A percentile compares a stretch with the other conserved stretches of the same genome.
These are phyloP conservation scores for Gastrolobium bilobum DNA, from an alignment of 306 rosid genomes.

Conservation along the genomic window DNA sequence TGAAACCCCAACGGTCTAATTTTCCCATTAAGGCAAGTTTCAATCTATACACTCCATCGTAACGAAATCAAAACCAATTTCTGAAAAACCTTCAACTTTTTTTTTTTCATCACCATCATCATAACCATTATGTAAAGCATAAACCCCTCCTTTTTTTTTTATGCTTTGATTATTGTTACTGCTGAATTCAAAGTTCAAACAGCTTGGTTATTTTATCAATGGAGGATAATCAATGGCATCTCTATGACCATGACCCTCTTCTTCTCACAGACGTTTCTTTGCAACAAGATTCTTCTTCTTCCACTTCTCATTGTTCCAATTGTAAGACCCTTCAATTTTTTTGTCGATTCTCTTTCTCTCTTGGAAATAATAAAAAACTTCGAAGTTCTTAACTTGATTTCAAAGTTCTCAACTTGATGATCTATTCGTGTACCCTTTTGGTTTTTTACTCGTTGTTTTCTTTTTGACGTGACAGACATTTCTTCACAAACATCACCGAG, in stretches of 20 bases:
- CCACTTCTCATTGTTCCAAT: constrained; percentile 36
- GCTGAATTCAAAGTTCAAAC: constrained; percentile 55
- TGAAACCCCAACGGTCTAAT: constrained; percentile 65
- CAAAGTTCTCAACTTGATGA: constrained; percentile 26
- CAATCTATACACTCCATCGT: background rate
- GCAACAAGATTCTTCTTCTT: constrained; percentile 50
- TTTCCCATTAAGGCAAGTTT: constrained; percentile 44
- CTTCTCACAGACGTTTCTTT: constrained; percentile 67
- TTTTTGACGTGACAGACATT: constrained; percentile 48
- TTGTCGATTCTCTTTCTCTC: constrained; percentile 1
- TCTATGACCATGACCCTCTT: constrained; percentile 70
- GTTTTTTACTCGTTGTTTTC: background rate
- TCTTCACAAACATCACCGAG: constrained; percentile 45
- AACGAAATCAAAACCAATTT: constrained; percentile 50
- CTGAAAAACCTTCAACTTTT: constrained; percentile 12
- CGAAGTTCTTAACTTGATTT: background rate
- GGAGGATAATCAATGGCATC: constrained; percentile 61
- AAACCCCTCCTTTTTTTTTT: constrained; percentile 35
- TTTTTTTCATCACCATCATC: background rate
- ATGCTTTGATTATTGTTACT: constrained; percentile 37
- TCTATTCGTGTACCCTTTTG: constrained; percentile 36
- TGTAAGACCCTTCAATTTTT: constrained; percentile 46
- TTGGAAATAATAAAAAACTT: background rate
- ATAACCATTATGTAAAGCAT: constrained; percentile 28
- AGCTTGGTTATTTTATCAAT: constrained; percentile 48